phyloP scores from a whole-genome alignment of 495 filamentous ascomycete species.

The Xylaria flabelliformis region DNA sequence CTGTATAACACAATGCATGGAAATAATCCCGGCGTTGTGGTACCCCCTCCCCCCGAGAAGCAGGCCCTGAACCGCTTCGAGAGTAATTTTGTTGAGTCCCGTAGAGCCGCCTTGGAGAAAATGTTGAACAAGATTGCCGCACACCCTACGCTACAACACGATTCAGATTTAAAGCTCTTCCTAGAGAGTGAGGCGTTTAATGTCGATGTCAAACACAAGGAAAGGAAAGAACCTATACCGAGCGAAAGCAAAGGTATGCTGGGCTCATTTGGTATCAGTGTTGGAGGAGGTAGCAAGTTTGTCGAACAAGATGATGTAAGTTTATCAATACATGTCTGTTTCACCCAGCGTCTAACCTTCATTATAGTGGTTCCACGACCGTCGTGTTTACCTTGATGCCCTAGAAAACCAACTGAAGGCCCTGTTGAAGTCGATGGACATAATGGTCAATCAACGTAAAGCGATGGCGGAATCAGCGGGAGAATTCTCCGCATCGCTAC shows the following conservation, averaged over 20 bases:
- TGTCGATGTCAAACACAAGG: conserved; percentile 96
- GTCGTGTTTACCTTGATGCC: conserved; percentile 90
- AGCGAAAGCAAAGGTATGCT: conserved; percentile 93
- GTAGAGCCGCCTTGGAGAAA: conserved; percentile 87
- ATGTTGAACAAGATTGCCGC: conserved; percentile 96
- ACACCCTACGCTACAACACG: conserved; percentile 91
- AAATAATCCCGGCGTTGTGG: conserved; percentile 93
- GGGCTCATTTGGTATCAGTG: conserved; percentile 78
- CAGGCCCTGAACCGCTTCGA: conserved; percentile 97
- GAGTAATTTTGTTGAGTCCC: conserved; percentile 92
- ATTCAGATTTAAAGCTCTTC: conserved; percentile 93
- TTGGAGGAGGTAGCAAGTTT: conserved; percentile 81
- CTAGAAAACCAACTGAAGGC: conserved; percentile 94
- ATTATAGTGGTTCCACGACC: conserved; percentile 93
- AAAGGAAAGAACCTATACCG: conserved; percentile 83
- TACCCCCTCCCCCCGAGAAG: conserved; percentile 96
- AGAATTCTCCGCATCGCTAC: conserved; percentile 91
- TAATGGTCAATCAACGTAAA: conserved; percentile 88
- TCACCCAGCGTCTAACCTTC: conserved; percentile 23
- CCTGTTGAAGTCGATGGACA: conserved; percentile 90
- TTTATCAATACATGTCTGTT: conserved; percentile 28
- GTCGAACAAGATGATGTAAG: conserved; percentile 96
- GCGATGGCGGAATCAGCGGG: conserved; percentile 89
- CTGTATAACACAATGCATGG: conserved; percentile 91
- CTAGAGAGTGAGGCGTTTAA: conserved; percentile 95